Evolutionary conservation across 805 yeast genomes (phyloP), one percentile per base, ranked within the genome.

Genomic region (Hanseniaspora pseudoguilliermondii): DNA sequence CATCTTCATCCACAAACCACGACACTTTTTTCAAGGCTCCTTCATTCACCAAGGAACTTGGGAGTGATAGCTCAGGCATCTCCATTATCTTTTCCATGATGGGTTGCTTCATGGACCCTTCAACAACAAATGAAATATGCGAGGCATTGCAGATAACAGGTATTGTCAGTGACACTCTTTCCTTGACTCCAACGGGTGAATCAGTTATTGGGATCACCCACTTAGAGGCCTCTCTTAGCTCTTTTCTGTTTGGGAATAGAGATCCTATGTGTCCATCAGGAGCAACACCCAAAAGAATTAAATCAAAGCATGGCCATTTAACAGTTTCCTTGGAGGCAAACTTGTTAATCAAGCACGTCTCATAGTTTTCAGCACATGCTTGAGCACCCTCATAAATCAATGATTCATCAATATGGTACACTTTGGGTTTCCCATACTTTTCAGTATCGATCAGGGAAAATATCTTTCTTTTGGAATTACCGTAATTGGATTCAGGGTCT

Each of bases 231-330:
- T 91, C 98, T 65, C 97, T 78, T 61, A 91, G 73, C 62, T 86
- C 93, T 65, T 86, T 93, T 59, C 71, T 72, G 66, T 84, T 84
- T 23, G 98, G 98, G 75, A 91, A 91, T 56, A 91, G 77, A n/a
- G 95, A 88, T 53, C 96, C 96, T 65, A 88, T 86, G 69, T 91
- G 98, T 23, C 98, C 98, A 69, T 91, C 98, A 2, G 97, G 97
- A 0, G 98, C 98, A 75, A 97, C 91, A 27, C 98, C 98, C 58
- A 93, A 75, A 61, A 93, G 73, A 59, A 93, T 78, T 54, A 93
- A 72, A 69, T 93, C 97, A 71, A 93, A 91, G 80, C 87, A 82
- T 58, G 98, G 98, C 59, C 91, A 76, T 71, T 90, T 89, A 57
- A 93, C 98, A 18, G 95, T 84, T 69, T 93, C 97, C 67, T 95